Percentiles rank a stretch among this genome's conserved stretches.
Conservation (phyloP, 2,329 filamentous ascomycete species). For the Fusarium haematococcum region DNA sequence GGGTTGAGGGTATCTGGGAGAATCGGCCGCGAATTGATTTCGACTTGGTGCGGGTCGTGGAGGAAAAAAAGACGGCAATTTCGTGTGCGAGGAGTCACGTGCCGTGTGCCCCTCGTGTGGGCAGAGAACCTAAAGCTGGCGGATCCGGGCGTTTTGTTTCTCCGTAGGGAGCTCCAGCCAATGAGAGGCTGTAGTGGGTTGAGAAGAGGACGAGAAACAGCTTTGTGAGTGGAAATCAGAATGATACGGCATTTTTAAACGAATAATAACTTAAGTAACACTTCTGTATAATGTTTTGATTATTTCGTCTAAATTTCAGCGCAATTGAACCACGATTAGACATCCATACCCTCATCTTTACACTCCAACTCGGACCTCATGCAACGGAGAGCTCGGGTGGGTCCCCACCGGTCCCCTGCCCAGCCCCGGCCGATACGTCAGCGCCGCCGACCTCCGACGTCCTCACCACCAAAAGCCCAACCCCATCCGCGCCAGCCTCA, state of each 20-base stretch:
- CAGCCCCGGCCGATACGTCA: constrained; percentile 49
- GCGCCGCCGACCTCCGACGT: constrained; percentile 42
- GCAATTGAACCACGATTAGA: neutral
- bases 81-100: constrained; percentile 23
- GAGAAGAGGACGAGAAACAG: neutral
- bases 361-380: neutral
- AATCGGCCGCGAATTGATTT: constrained; percentile 52
- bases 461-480: constrained; percentile 36
- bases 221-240: neutral
- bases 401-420: constrained; percentile 39
- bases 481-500: constrained; percentile 36
- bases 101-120: constrained; percentile 48
- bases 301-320: neutral
- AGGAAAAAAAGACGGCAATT: constrained; percentile 42
- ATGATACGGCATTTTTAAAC: neutral
- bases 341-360: neutral
- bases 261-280: neutral
- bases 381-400: constrained; percentile 40
- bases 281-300: neutral
- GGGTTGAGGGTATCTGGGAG: constrained; percentile 55
- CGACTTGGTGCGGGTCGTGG: constrained; percentile 31
- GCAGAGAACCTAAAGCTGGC: constrained; percentile 40
- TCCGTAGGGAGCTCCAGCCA: constrained; percentile 2
- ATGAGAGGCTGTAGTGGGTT: constrained; percentile 5
- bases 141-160: neutral